Evolutionary conservation across 805 yeast species (phyloP).

Genomic region (Ogataea degrootiae): DNA sequence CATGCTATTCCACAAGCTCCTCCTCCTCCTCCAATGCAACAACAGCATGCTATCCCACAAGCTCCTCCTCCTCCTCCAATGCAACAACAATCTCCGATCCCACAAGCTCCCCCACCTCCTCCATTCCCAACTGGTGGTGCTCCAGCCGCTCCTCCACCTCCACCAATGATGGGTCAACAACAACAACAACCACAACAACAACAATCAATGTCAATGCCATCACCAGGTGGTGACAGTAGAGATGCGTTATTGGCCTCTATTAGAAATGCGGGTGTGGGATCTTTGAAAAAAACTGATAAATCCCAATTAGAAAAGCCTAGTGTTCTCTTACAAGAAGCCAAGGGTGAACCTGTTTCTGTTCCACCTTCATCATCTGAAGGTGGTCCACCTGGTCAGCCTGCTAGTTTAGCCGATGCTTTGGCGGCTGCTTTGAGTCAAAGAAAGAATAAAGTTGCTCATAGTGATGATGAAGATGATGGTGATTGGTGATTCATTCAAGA

Average conservation of each 20-base stretch:
- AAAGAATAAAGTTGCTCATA: constrained; percentile 73
- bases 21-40: constrained; percentile 19
- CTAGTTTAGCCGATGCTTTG: constrained; percentile 76
- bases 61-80: constrained; percentile 17
- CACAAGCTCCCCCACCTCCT: constrained; percentile 20
- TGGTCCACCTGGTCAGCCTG: constrained; percentile 45
- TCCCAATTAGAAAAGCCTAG: constrained; percentile 77
- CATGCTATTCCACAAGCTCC: constrained; percentile 25
- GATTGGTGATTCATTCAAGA: constrained; percentile 48
- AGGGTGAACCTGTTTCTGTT: constrained; percentile 47
- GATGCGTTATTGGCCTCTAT: constrained; percentile 87
- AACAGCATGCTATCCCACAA: constrained; percentile 24
- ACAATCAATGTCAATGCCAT: constrained; percentile 24
- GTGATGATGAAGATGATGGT: constrained; percentile 81
- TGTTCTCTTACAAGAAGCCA: constrained; percentile 64
- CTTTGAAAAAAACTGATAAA: constrained; percentile 75
- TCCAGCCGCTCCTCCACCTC: constrained; percentile 29
- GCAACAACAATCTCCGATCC: constrained; percentile 1
- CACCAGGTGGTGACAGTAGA: constrained; percentile 52
- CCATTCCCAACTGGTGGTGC: constrained; percentile 30
- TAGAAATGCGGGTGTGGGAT: constrained; percentile 69
- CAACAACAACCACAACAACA: constrained; percentile 34
- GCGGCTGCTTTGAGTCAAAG: constrained; percentile 81
- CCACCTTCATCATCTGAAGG: constrained; percentile 29
- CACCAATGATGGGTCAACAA: constrained; percentile 21